These are phyloP conservation scores for Chrysopogon serrulatus DNA, from an alignment of 176 grass and related monocot genomes.

Conservation along the genomic window DNA sequence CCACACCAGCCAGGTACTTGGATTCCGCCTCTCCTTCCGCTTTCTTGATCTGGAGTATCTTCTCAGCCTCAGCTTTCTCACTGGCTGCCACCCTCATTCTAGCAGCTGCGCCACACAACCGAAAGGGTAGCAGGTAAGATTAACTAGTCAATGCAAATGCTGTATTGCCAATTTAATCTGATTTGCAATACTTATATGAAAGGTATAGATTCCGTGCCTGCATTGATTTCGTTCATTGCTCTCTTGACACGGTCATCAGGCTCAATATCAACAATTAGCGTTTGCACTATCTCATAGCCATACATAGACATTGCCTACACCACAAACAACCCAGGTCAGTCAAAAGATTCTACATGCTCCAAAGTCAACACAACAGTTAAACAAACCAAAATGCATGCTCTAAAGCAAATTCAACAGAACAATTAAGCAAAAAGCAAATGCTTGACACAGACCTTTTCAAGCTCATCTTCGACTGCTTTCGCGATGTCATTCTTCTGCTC, in stretches of 20 bases:
- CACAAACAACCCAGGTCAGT: neutral
- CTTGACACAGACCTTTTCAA: conserved; percentile 45
- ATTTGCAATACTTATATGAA: neutral
- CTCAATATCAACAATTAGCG: conserved; percentile 62
- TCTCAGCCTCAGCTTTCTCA: conserved; percentile 68
- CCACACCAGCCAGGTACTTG: conserved; percentile 59
- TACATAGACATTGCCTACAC: conserved; percentile 57
- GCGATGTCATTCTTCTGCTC: conserved; percentile 62
- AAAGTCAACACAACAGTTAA: neutral
- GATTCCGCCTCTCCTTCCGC: conserved; percentile 65
- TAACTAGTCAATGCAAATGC: neutral
- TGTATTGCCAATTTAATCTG: neutral
- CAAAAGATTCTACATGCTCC: neutral
- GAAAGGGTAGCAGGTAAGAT: neutral
- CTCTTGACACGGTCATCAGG: conserved; percentile 54
- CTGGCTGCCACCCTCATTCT: conserved; percentile 55
- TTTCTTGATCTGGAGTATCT: conserved; percentile 57
- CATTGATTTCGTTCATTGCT: conserved; percentile 63
- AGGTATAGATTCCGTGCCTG: conserved; percentile 21
- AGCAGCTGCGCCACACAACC: conserved; percentile 37
- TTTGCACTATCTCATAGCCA: conserved; percentile 67
- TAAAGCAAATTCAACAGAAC: neutral
- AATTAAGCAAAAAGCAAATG: neutral
- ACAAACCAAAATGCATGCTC: neutral
- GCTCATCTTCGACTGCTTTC: conserved; percentile 58